phyloP scores from a whole-genome alignment of 1,139 yeast genomes.

The Geotrichum armillariae region DNA sequence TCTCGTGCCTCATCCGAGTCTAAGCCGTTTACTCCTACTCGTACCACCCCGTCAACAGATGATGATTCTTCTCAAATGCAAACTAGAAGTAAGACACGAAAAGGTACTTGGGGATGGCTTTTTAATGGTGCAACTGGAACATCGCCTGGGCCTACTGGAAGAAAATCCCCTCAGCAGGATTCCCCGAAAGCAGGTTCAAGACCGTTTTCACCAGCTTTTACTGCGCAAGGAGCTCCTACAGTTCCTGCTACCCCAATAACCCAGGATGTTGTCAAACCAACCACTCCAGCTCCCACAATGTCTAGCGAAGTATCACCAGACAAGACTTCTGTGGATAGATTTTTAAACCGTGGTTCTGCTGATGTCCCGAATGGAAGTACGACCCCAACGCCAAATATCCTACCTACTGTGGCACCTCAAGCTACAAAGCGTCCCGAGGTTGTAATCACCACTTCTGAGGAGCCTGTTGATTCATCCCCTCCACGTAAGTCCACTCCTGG shows the following conservation, averaged over 20 bases:
- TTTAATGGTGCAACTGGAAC: conserved; percentile 21
- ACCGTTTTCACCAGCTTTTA: not conserved
- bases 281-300: not conserved
- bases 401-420: conserved; percentile 3
- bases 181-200: not conserved
- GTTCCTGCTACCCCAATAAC: not conserved
- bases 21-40: not conserved
- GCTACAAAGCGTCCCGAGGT: conserved; percentile 11
- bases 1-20: not conserved
- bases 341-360: conserved; percentile 15
- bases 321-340: conserved; percentile 19
- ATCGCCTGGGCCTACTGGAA: conserved; percentile 1
- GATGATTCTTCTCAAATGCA: not conserved
- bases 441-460: conserved; percentile 16
- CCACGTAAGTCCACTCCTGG: conserved; percentile 5
- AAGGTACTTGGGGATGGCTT: conserved; percentile 33
- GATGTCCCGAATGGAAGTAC: not conserved
- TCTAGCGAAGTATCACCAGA: conserved; percentile 4
- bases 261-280: not conserved
- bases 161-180: conserved; percentile 2
- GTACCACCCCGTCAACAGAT: not conserved
- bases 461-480: conserved; percentile 1
- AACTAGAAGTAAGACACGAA: conserved; percentile 21
- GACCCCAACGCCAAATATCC: not conserved
- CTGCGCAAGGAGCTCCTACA: not conserved